phyloP scores from a whole-genome alignment of 306 rosid genomes.

The Astragalus membranaceus region DNA sequence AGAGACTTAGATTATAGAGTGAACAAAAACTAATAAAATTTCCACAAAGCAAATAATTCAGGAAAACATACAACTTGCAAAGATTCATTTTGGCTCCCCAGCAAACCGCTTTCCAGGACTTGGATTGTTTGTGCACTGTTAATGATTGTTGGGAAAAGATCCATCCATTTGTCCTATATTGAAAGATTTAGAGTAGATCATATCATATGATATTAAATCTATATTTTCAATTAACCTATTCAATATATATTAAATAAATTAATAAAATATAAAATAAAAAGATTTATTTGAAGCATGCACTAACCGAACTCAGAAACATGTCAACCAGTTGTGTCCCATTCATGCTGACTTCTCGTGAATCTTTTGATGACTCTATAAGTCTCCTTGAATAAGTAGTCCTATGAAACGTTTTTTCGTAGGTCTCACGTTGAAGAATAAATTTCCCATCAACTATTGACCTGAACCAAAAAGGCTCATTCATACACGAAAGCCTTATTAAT shows the following conservation, averaged over 20 bases:
- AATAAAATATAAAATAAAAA: background rate
- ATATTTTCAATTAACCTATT: no score
- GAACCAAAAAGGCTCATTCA: conserved; percentile 59
- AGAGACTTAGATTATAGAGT: background rate
- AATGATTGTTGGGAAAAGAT: conserved; percentile 56
- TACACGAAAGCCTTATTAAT: conserved; percentile 26
- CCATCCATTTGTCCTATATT: conserved; percentile 50
- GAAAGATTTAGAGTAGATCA: background rate
- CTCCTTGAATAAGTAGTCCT: conserved; percentile 13
- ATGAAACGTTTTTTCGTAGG: conserved; percentile 30
- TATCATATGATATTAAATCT: background rate
- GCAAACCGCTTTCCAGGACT: conserved; percentile 40
- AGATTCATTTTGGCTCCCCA: conserved; percentile 35
- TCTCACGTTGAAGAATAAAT: conserved; percentile 33
- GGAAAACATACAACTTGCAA: conserved; percentile 42
- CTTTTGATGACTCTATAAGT: conserved; percentile 52
- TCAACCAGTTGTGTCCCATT: conserved; percentile 39
- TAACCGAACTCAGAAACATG: conserved; percentile 49
- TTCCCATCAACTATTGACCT: conserved; percentile 20
- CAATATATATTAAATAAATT: no score
- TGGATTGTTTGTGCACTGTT: conserved; percentile 43
- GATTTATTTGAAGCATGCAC: background rate
- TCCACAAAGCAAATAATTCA: background rate
- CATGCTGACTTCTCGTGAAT: conserved; percentile 39
- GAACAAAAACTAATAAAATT: no score